Evolutionary conservation across 2,329 filamentous ascomycete species (phyloP), one percentile per base, ranked within the genome.

Genomic region (Hirsutella rhossiliensis): DNA sequence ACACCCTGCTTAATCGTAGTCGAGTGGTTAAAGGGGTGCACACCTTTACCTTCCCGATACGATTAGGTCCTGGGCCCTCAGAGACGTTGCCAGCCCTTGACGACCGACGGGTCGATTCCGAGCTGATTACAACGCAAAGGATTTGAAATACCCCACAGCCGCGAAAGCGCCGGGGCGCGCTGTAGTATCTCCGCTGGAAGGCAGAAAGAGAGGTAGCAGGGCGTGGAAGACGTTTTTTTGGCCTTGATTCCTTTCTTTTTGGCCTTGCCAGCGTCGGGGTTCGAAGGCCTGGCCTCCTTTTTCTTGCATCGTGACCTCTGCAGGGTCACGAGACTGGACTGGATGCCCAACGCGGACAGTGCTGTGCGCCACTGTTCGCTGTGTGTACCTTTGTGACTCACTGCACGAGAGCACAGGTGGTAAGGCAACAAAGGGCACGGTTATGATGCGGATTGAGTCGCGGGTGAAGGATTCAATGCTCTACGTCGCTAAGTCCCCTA

Each of bases 101-200:
- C 36, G 36, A 38, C 7, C 18, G 2, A 38, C 20, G 12, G 38
- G 42, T 20, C 12, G 41, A 40, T 30, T 43, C 48, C 53, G 54
- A 56, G 55, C 52, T 37, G 45, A 42, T 19, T 40, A 28, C 19
- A 42, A 48, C 41, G 54, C 54, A 57, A 57, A 58, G n/a, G n/a
- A n/a, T n/a, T n/a, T n/a, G n/a, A 54, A 59, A 47, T 54, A 53
- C 46, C 50, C 44, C 43, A 52, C n/a, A n/a, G n/a, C n/a, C n/a
- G 13, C 52, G 52, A 57, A 59, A 58, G 56, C 50, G 5, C 23
- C 23, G 40, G 54, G 53, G 51, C 53, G 55, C 53, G 49, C 55
- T 49, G 52, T 50, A 57, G 55, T 49, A 48, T 45, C 46, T 42
- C 41, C 53, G 49, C 53, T 53, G 41, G 11, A 2, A 3, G 31